Evolutionary conservation across 345 rosid species (phyloP).

Genomic region (Eucalyptus regnans): DNA sequence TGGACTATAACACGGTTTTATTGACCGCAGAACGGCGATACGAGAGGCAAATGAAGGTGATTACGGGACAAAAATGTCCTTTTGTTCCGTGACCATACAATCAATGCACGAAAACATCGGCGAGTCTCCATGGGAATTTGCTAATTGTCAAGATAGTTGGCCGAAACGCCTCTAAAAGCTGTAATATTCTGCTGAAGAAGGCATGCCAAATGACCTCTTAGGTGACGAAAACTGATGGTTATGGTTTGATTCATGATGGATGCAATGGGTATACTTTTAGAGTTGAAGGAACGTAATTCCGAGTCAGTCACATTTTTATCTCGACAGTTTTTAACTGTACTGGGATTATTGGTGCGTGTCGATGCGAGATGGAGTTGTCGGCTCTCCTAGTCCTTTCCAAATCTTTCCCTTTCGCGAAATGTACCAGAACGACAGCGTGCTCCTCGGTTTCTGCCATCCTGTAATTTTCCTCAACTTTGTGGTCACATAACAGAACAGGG

Average conservation of each 20-base stretch:
- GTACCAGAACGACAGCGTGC: neutral
- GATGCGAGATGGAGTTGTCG: neutral
- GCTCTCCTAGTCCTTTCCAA: neutral
- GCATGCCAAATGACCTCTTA: neutral
- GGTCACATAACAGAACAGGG: neutral
- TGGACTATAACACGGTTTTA: neutral
- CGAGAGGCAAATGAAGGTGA: neutral
- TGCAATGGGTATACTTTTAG: neutral
- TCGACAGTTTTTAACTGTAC: neutral
- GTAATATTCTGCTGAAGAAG: neutral
- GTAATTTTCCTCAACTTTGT: neutral
- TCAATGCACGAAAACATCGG: neutral
- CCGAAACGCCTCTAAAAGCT: neutral
- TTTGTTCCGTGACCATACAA: neutral
- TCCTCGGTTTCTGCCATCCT: neutral
- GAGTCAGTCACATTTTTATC: neutral
- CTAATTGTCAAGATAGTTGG: neutral
- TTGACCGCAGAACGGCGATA: neutral
- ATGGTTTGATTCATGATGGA: neutral
- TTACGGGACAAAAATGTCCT: neutral
- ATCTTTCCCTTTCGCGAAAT: neutral
- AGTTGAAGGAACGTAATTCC: accelerated
- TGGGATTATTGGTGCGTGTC: neutral
- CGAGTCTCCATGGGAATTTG: neutral
- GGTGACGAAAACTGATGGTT: neutral